Evolutionary conservation across 192 early-diverging fungal genomes (phyloP).

Genomic region (Anaeromyces robustus): DNA sequence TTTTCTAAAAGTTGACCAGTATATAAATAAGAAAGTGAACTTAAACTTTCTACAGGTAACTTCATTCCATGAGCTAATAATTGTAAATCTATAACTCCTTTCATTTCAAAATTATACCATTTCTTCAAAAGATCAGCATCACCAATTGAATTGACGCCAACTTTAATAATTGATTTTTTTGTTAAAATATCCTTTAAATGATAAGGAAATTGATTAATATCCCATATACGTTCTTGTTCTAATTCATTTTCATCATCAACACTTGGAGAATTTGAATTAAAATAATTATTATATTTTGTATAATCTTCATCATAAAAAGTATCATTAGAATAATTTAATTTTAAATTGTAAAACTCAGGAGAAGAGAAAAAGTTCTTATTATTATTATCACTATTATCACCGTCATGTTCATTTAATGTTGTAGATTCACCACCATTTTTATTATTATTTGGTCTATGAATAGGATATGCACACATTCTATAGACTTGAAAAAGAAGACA

Average conservation of each 20-base stretch:
- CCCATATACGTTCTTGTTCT: neutral
- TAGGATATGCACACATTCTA: neutral
- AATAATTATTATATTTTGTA: neutral
- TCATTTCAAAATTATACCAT: neutral
- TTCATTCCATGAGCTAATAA: neutral
- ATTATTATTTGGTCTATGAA: neutral
- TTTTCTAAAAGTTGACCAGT: neutral
- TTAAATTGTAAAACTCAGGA: no score
- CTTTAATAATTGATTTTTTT: neutral
- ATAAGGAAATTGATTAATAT: neutral
- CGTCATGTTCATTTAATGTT: no score
- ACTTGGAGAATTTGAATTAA: neutral
- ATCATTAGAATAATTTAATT: neutral
- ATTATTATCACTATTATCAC: no score
- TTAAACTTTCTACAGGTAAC: neutral
- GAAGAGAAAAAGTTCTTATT: no score
- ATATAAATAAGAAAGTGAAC: neutral
- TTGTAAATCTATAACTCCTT: neutral
- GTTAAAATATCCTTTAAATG: neutral
- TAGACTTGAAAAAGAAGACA: neutral
- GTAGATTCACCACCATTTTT: no score
- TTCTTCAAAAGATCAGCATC: neutral
- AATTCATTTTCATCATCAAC: neutral
- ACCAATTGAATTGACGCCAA: neutral
- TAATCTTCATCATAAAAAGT: neutral